phyloP scores from a whole-genome alignment of 2,329 filamentous ascomycete species.

The Fusarium liriodendri region DNA sequence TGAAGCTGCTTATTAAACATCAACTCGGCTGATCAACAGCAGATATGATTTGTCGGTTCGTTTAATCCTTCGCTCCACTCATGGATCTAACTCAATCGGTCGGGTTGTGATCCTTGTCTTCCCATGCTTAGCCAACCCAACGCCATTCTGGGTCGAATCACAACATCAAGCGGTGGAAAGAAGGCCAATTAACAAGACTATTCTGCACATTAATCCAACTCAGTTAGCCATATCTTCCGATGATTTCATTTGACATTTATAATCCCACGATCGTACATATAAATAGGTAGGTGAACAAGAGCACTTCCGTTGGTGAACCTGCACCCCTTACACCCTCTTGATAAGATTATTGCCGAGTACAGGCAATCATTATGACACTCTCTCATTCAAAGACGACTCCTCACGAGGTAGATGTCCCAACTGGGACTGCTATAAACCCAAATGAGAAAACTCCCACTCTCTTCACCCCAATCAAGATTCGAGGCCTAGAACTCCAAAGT shows the following conservation, averaged over 20 bases:
- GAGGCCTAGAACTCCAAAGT: slow-evolving; percentile 63
- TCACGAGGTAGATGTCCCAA: background rate
- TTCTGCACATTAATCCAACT: background rate
- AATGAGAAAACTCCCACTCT: slow-evolving; percentile 55
- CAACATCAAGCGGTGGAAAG: background rate
- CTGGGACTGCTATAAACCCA: background rate
- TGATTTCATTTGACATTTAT: background rate
- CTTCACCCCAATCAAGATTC: slow-evolving; percentile 65
- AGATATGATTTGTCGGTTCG: background rate
- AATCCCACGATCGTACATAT: background rate
- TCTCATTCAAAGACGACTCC: background rate
- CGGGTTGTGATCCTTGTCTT: background rate
- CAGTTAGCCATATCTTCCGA: background rate
- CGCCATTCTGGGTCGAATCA: background rate
- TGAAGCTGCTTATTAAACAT: background rate
- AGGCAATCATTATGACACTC: background rate
- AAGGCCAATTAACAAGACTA: background rate
- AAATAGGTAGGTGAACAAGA: background rate
- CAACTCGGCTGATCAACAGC: background rate
- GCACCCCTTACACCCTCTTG: background rate
- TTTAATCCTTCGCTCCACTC: background rate
- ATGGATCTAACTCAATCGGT: background rate
- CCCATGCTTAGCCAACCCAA: background rate
- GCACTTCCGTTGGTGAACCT: background rate
- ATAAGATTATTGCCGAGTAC: background rate